Conservation (phyloP, 306 rosid genomes). For the Trifolium repens region DNA sequence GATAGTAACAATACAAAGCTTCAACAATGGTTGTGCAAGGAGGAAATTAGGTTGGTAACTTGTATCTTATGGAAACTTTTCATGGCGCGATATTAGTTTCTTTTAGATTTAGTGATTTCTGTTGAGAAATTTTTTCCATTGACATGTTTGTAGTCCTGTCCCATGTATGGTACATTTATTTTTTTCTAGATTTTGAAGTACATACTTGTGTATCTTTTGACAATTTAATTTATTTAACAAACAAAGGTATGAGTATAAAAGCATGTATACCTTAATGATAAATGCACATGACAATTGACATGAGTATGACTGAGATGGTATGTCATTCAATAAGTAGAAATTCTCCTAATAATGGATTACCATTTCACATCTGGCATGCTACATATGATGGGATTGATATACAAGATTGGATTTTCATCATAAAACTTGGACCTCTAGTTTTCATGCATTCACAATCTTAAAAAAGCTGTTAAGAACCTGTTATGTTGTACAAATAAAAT, state of each 20-base stretch:
- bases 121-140: background rate
- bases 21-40: conserved; percentile 85
- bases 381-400: background rate
- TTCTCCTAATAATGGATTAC: conserved; percentile 11
- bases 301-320: background rate
- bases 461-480: background rate
- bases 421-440: conserved; percentile 6
- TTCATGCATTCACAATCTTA: conserved; percentile 32
- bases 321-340: background rate
- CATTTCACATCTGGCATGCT: background rate
- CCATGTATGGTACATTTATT: background rate
- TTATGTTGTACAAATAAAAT: background rate
- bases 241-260: background rate
- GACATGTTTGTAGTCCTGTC: background rate
- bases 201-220: background rate
- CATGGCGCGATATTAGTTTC: background rate
- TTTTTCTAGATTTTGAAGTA: conserved; percentile 1
- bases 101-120: conserved; percentile 6
- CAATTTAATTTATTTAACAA: background rate
- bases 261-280: background rate
- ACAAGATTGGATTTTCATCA: background rate
- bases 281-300: background rate
- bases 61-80: conserved; percentile 30
- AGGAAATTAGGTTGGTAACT: conserved; percentile 93
- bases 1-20: conserved; percentile 85